Percentiles rank a stretch among this genome's conserved stretches.
phyloP scores from a whole-genome alignment of 306 rosid species.

The Cicer arietinum region DNA sequence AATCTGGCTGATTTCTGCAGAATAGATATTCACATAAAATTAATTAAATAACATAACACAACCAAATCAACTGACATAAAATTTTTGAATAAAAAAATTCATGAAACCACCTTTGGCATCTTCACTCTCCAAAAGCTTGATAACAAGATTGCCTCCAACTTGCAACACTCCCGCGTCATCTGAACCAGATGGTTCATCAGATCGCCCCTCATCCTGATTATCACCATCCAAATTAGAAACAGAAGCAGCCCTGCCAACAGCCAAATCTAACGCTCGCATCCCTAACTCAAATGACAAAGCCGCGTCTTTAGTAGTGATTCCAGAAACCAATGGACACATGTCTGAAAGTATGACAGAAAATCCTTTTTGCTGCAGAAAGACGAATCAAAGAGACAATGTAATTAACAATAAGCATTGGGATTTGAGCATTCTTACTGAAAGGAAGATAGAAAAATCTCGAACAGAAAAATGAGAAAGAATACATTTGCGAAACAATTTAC shows the following conservation, averaged over 20 bases:
- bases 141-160: slow-evolving; percentile 76
- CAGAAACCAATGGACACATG: slow-evolving; percentile 91
- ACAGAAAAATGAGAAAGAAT: not conserved
- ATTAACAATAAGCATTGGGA: not conserved
- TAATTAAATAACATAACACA: not conserved
- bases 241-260: slow-evolving; percentile 66
- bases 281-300: slow-evolving; percentile 83
- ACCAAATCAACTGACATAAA: slow-evolving; percentile 15
- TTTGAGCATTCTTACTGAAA: not conserved
- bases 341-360: slow-evolving; percentile 85
- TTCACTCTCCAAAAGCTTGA: slow-evolving; percentile 92
- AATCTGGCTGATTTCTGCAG: slow-evolving; percentile 69
- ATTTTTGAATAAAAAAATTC: not conserved
- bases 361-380: slow-evolving; percentile 58
- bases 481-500: not conserved
- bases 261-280: slow-evolving; percentile 79
- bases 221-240: slow-evolving; percentile 38
- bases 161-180: slow-evolving; percentile 60
- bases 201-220: slow-evolving; percentile 41
- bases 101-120: slow-evolving; percentile 69
- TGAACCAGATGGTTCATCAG: slow-evolving; percentile 36
- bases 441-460: not conserved
- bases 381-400: slow-evolving; percentile 15
- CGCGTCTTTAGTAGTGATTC: slow-evolving; percentile 83
- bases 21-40: slow-evolving; percentile 25